Base-by-base conservation (phyloP, 345 rosid species). In the Lepidium didymum region DNA sequence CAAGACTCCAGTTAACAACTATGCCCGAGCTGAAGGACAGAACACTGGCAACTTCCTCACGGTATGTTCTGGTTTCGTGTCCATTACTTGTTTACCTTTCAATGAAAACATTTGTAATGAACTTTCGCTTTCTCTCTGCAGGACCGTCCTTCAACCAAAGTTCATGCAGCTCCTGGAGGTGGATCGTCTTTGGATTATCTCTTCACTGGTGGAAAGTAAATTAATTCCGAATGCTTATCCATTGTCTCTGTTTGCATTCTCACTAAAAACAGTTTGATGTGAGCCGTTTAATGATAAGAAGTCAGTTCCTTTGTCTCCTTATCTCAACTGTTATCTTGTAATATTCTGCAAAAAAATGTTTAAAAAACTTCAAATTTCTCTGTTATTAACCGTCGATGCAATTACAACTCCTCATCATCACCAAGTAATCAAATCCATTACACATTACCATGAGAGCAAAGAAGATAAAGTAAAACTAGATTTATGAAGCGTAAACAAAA, bases 41-140 rank as follows among this genome's bases (percentile, higher is more conserved):
- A 91, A 91, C 74, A 77, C 86, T 11, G 85, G 96, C 56, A 91
- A 91, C 82, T 89, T 89, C 60, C 77, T 91, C 78, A 91, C 87
- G 77, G 93, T 84, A 84, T 64, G 79, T 29, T 64, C 16, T 29
- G 3, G 13, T 1, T 8, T 0, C 1, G 2, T 2, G 3, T 35
- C 13, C 12, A 21, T 16, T 3, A 46, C 21, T 37, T 3, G 11
- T 15, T 5, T 42, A 18, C 8, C 0, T 2, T 1, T 52, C 0
- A 61, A 31, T 21, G 63, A 14, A 11, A 29, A 5, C 7, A 29
- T 6, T 45, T 31, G 62, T 54, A 45, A 21, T 66, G 50, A 59
- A 7, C 29, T 33, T 0, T 59, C 33, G 7, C 1, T 29, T 60
- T 37, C 3, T 56, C 8, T 64, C 4, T 29, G 68, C 65, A 79